Percentiles rank a stretch among this genome's conserved stretches.
phyloP scores from a whole-genome alignment of 805 yeast genomes.

The Starmerella etchellsii region DNA sequence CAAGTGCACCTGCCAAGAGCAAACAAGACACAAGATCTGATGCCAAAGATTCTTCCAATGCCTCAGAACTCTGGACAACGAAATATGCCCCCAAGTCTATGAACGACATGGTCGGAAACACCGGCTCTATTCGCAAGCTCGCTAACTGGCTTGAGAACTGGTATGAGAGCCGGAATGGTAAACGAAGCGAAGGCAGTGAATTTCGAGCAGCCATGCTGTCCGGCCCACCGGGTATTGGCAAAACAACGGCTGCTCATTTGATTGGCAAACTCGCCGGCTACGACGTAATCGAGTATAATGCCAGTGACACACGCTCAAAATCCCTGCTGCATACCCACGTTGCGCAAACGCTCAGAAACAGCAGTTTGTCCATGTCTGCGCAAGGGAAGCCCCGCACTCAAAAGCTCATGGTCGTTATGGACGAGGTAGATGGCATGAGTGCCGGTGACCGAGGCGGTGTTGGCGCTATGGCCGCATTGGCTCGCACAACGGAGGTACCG shows the following conservation, averaged over 20 bases:
- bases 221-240: constrained; percentile 93
- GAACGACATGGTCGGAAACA: constrained; percentile 82
- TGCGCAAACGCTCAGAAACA: constrained; percentile 60
- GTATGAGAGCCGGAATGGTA: constrained; percentile 44
- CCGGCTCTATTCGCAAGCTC: constrained; percentile 54
- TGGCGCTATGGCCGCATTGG: constrained; percentile 79
- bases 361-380: constrained; percentile 66
- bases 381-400: constrained; percentile 30
- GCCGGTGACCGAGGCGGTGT: constrained; percentile 99
- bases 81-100: constrained; percentile 75
- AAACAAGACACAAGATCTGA: neutral
- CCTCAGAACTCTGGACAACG: constrained; percentile 68
- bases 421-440: constrained; percentile 98
- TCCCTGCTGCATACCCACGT: constrained; percentile 55
- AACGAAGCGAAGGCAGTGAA: constrained; percentile 46
- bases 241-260: constrained; percentile 80
- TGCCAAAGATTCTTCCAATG: neutral
- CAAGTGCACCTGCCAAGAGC: no score
- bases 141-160: constrained; percentile 66
- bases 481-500: constrained; percentile 77
- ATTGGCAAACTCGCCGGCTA: constrained; percentile 70
- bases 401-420: constrained; percentile 81
- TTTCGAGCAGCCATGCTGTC: constrained; percentile 76
- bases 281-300: constrained; percentile 74
- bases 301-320: constrained; percentile 80